These are phyloP conservation scores for Bassia scoparia DNA, from an alignment of 148 eudicot genomes.

Conservation along the genomic window DNA sequence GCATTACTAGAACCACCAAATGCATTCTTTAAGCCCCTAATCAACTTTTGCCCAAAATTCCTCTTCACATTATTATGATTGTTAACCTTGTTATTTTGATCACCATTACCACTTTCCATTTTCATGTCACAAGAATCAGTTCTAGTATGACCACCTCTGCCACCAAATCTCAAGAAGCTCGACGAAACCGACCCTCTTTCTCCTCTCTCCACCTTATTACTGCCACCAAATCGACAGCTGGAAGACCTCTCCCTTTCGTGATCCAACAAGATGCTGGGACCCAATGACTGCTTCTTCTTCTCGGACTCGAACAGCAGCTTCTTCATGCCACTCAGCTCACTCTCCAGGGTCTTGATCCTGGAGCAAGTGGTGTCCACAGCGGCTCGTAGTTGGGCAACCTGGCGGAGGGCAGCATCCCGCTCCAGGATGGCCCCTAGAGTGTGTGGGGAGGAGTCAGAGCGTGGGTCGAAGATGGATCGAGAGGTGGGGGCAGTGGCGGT, in stretches of 20 bases:
- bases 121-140: constrained; percentile 7
- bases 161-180: constrained; percentile 22
- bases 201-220: constrained; percentile 49
- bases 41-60: constrained; percentile 44
- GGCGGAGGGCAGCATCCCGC: constrained; percentile 64
- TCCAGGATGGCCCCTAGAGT: constrained; percentile 76
- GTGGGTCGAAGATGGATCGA: background rate
- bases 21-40: constrained; percentile 48
- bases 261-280: constrained; percentile 6
- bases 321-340: constrained; percentile 59
- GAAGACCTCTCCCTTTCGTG: constrained; percentile 43
- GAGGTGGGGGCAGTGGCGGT: constrained; percentile 5
- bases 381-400: constrained; percentile 51
- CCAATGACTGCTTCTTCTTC: constrained; percentile 5
- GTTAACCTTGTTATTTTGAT: background rate
- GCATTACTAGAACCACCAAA: constrained; percentile 37
- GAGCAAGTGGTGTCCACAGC: constrained; percentile 56
- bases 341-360: constrained; percentile 55
- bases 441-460: constrained; percentile 22
- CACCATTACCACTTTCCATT: constrained; percentile 1
- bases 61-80: too few relatives aligned
- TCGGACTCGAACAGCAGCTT: constrained; percentile 31
- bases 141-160: background rate
- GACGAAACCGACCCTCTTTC: constrained; percentile 70
- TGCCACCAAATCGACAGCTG: constrained; percentile 51